Evolutionary conservation across 2,329 filamentous ascomycete species (phyloP), one percentile per base, ranked within the genome.

Genomic region (Phoma herbarum): DNA sequence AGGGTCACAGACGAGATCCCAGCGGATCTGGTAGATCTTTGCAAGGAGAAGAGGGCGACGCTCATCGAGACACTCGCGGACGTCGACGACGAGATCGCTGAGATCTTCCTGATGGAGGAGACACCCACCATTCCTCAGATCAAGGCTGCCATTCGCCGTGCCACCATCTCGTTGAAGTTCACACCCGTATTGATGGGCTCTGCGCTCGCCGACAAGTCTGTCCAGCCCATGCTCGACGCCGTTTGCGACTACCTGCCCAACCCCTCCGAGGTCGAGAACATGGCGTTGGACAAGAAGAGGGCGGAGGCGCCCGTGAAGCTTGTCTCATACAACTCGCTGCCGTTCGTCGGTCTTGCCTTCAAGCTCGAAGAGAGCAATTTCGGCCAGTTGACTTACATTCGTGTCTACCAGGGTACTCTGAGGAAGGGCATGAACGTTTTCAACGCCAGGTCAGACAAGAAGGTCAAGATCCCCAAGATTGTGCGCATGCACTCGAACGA

Each of bases 401-500:
- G 95, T 69, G 95, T 99, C 57, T 99, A 99, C 82, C 95, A 99
- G 80, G 95, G 95, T 68, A 89, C 89, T 22, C 83, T 99, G 60
- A 90, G 84, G 77, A 98, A 97, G 84, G 92, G 93, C 48, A 86
- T 90, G 74, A 92, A 93, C 75, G 88, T 99, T 54, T 97, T 90
- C 86, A 99, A 98, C 79, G 93, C 93, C 9, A 89, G 93, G 69
- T 96, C 88, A 64, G 91, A 94, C 78, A 97, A 97, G 85, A 97
- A 94, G 83, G 90, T 99, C 75, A 93, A 96, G 80, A 90, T 99
- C 57, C 95, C 95, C 20, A 91, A 94, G 74, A 98, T 99, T 71
- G 95, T 99, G 62, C 92, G 95, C 63, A 99, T 99, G 95, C 95
- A 99, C 83, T 97, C 93, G 44, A 97, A 98, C 76, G 95, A 99